Conservation (phyloP, 2,329 filamentous ascomycete genomes). For the Blastomyces emzantsi region DNA sequence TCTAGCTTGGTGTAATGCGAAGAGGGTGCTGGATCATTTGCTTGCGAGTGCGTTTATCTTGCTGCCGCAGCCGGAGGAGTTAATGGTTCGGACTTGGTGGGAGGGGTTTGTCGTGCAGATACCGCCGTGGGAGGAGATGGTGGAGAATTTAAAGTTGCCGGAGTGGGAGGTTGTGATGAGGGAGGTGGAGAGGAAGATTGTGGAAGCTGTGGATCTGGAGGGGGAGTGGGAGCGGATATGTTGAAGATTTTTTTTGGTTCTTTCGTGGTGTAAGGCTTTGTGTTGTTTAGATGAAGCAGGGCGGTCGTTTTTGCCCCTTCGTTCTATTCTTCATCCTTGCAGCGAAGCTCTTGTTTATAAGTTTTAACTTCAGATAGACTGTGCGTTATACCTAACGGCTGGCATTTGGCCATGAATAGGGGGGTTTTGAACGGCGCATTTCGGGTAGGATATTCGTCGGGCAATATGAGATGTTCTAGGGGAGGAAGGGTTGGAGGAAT, state of each 20-base stretch:
- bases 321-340: not conserved
- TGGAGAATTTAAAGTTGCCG: constrained; percentile 20
- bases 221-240: constrained; percentile 11
- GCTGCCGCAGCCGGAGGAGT: constrained; percentile 10
- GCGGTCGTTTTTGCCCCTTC: not conserved
- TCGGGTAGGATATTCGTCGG: not conserved
- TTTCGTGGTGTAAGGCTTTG: not conserved
- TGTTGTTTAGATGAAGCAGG: not conserved
- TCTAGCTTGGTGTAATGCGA: constrained; percentile 15
- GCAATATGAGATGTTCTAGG: not conserved
- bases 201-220: constrained; percentile 17
- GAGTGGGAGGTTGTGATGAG: constrained; percentile 22
- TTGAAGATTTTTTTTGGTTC: not conserved
- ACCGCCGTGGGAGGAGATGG: constrained; percentile 22
- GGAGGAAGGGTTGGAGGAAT: not conserved
- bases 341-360: not conserved
- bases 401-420: not conserved
- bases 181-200: constrained; percentile 17
- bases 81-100: constrained; percentile 23
- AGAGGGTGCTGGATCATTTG: not conserved
- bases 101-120: constrained; percentile 20
- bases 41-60: not conserved
- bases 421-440: not conserved
- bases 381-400: not conserved
- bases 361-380: not conserved